Base-by-base conservation (phyloP, 768 basidiomycete genomes). In the Leucosporidium yakuticum region DNA sequence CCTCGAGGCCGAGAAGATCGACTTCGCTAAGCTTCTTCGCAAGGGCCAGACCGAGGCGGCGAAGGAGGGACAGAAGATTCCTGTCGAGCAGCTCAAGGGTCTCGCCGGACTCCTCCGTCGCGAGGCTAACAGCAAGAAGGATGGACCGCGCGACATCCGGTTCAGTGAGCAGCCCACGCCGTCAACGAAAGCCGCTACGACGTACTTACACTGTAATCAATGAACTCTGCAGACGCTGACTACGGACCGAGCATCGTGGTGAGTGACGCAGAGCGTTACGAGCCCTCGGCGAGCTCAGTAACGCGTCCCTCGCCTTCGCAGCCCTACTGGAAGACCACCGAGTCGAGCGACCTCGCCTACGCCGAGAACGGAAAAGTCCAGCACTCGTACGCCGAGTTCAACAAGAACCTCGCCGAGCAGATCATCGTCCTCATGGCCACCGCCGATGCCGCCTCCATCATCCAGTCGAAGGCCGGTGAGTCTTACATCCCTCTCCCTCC, bases 351-450 rank as follows among this genome's bases (percentile, higher is more conserved):
- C 2, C 50, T 65, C 7, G 2, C 4, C 7, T 1, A 3, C 17
- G 23, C 4, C 12, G 19, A 53, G 14, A 65, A 65, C 36, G 64
- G 64, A 25, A 2, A 0, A 49, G 20, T 60, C n/a, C 11, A 51
- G 34, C 58, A 59, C 50, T 34, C 51, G 27, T 65, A 21, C 36
- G 50, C 49, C 54, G 64, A 65, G 64, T 39, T 7, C 12, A 23
- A 39, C 3, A 25, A 29, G 59, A 20, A 49, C 19, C 25, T 63
- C 39, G 62, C 39, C 27, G 34, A 21, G 9, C 21, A 47, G 29
- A 12, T n/a, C 21, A 27, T 51, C 9, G 31, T 15, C 23, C n/a
- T 25, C n/a, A 15, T 32, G n/a, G 14, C 17, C 7, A 31, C 49
- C 25, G 50, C 51, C 34, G 14, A 51, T 19, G 36, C 31, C 29